phyloP scores from a whole-genome alignment of 164 flowering plant species.

The Pachysandra terminalis region DNA sequence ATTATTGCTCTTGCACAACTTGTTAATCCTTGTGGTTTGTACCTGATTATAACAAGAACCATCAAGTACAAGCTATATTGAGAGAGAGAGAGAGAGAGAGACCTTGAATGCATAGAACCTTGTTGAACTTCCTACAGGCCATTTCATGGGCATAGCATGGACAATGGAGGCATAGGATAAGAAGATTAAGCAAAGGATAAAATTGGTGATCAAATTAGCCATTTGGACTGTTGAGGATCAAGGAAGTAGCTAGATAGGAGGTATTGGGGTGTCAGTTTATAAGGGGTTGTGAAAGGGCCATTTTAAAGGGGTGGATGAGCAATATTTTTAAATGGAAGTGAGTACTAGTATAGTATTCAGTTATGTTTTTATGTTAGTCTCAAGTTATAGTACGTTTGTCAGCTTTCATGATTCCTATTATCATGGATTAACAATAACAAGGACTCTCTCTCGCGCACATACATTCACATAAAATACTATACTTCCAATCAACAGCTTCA shows the following conservation, averaged over 20 bases:
- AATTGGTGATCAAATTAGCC: slow-evolving; percentile 21
- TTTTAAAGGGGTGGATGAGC: slow-evolving; percentile 5
- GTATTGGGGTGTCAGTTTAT: not conserved
- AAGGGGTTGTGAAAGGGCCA: not conserved
- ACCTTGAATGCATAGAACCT: slow-evolving; percentile 72
- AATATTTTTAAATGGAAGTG: not conserved
- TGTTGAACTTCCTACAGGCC: slow-evolving; percentile 37
- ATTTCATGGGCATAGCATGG: slow-evolving; percentile 19
- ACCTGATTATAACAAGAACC: slow-evolving; percentile 28
- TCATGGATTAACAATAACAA: slow-evolving; percentile 56
- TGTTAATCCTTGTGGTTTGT: slow-evolving; percentile 47
- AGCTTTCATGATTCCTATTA: slow-evolving; percentile 49
- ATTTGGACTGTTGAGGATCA: slow-evolving; percentile 12
- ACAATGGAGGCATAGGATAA: slow-evolving; percentile 13
- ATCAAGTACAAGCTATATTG: not conserved
- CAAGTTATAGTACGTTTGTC: slow-evolving; percentile 26
- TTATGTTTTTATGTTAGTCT: no score
- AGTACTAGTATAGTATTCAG: not conserved
- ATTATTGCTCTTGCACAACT: slow-evolving; percentile 44
- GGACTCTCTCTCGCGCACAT: slow-evolving; percentile 6
- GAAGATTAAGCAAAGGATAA: slow-evolving; percentile 18
- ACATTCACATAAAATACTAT: not conserved
- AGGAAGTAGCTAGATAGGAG: slow-evolving; percentile 5
- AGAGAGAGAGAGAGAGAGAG: slow-evolving; percentile 13
- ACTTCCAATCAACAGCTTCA: slow-evolving; percentile 7